A percentile compares a stretch with the other conserved stretches of the same genome.
phyloP scores from a whole-genome alignment of 371 early-diverging fungal genomes.

The Rhizopus stolonifer region DNA sequence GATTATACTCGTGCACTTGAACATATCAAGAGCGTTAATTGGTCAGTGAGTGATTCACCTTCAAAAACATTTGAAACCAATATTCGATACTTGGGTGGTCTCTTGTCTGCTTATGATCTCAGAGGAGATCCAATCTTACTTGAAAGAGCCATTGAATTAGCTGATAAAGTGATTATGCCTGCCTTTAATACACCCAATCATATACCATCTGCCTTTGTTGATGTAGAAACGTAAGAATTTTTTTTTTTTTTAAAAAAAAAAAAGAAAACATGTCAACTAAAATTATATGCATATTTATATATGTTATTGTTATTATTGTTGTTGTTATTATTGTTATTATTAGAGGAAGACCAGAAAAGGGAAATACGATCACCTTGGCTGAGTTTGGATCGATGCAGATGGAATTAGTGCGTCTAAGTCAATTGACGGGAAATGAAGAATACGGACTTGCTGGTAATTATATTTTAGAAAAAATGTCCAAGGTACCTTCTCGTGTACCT shows the following conservation, averaged over 20 bases:
- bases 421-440: slow-evolving; percentile 68
- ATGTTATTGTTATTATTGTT: too few relatives aligned
- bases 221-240: slow-evolving; percentile 39
- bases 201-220: slow-evolving; percentile 75
- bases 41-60: slow-evolving; percentile 13
- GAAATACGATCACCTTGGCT: slow-evolving; percentile 62
- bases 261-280: too few relatives aligned
- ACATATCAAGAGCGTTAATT: slow-evolving; percentile 56
- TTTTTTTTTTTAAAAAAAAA: not conserved
- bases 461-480: slow-evolving; percentile 58
- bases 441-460: slow-evolving; percentile 69
- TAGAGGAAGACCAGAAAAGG: slow-evolving; percentile 19
- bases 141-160: slow-evolving; percentile 29
- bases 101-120: slow-evolving; percentile 62
- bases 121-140: slow-evolving; percentile 61
- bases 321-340: not conserved
- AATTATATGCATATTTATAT: too few relatives aligned
- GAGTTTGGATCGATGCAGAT: slow-evolving; percentile 88
- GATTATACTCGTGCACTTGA: slow-evolving; percentile 69
- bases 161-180: slow-evolving; percentile 43
- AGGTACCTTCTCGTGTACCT: slow-evolving; percentile 51
- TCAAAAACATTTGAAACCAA: slow-evolving; percentile 73
- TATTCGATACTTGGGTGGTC: slow-evolving; percentile 77
- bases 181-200: slow-evolving; percentile 60
- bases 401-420: slow-evolving; percentile 81